Conservation (phyloP, 371 early-diverging fungal species). For the Phascolomyces articulosus region DNA sequence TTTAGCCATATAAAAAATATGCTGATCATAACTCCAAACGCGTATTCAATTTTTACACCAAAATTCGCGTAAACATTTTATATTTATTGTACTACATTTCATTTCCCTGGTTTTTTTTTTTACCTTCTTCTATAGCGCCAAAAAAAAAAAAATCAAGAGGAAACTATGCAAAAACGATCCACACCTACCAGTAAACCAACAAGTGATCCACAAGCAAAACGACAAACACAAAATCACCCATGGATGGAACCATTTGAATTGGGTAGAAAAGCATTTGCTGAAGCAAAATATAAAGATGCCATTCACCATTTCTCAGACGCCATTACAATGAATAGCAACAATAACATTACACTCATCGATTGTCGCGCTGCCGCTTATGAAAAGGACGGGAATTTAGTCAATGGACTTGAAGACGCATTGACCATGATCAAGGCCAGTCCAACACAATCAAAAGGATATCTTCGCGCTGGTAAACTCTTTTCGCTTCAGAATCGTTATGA, state of each 20-base stretch:
- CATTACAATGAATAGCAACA: constrained; percentile 15
- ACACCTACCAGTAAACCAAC: not conserved
- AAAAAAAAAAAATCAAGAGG: not conserved
- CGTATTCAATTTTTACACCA: no score
- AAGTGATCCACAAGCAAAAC: not conserved
- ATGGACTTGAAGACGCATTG: constrained; percentile 31
- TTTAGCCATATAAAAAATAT: no score
- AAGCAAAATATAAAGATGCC: constrained; percentile 28
- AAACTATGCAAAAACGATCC: constrained; percentile 4
- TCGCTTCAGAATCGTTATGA: constrained; percentile 18
- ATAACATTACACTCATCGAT: constrained; percentile 32
- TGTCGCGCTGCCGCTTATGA: constrained; percentile 42
- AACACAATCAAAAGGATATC: constrained; percentile 36
- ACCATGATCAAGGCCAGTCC: constrained; percentile 29
- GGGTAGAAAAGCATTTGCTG: constrained; percentile 29
- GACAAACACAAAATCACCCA: not conserved
- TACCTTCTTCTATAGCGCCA: not conserved
- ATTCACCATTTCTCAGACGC: constrained; percentile 27
- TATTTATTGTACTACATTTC: no score
- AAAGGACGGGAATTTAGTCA: constrained; percentile 19
- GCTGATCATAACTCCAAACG: no score
- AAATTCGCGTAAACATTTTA: no score
- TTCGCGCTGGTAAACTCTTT: constrained; percentile 37
- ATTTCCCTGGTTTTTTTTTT: no score
- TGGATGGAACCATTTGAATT: constrained; percentile 33